phyloP scores from a whole-genome alignment of 139 green algal species.

The Dunaliella sp. region DNA sequence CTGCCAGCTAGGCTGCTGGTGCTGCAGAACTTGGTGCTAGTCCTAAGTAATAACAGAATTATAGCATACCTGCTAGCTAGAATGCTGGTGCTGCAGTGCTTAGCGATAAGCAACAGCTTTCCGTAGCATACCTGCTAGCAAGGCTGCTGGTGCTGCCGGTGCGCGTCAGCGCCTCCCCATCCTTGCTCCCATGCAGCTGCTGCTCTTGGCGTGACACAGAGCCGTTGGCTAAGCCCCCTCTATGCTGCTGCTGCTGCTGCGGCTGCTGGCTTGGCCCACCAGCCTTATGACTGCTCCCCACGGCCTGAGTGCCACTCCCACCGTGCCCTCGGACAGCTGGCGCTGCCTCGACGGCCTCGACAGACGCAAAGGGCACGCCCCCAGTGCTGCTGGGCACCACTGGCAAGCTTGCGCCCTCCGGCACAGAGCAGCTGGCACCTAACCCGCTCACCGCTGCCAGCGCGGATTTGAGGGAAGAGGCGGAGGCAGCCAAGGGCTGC shows the following conservation, averaged over 20 bases:
- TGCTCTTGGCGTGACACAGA: too few species aligned
- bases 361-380: background rate
- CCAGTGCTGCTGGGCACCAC: constrained; percentile 1
- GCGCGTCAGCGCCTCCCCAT: background rate
- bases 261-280: background rate
- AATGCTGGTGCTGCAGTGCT: too few species aligned
- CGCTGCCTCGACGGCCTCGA: background rate
- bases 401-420: too few species aligned
- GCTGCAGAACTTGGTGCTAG: too few species aligned
- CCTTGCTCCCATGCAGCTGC: background rate
- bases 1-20: too few species aligned
- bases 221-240: too few species aligned
- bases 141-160: background rate
- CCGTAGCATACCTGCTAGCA: background rate
- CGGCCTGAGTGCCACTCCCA: too few species aligned
- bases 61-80: too few species aligned
- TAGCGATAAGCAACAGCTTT: too few species aligned
- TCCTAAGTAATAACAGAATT: too few species aligned
- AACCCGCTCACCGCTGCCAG: background rate
- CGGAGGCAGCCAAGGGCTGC: constrained; percentile 3
- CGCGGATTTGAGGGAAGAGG: background rate
- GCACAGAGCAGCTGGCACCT: background rate
- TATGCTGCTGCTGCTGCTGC: constrained; percentile 21
- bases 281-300: constrained; percentile 15
- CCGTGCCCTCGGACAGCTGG: background rate